Base-by-base conservation (phyloP, 768 basidiomycete species). In the Boletus fagicola region DNA sequence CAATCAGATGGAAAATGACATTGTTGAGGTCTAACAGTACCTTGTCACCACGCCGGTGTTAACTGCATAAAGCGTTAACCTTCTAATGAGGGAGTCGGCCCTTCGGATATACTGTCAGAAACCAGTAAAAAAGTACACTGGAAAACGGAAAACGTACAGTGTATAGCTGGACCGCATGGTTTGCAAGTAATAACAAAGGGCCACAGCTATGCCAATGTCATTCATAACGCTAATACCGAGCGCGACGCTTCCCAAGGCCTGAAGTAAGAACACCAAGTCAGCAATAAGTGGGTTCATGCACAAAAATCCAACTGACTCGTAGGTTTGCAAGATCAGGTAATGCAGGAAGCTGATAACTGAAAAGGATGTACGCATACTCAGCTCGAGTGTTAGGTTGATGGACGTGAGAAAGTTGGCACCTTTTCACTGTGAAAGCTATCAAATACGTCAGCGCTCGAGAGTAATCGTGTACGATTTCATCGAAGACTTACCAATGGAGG, bases 1-100 rank as follows among this genome's bases (percentile, higher is more conserved):
- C 42, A 60, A 35, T 22, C 28, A 12, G 31, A 16, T 22, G 10
- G 16, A 47, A 43, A 39, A 26, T 12, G 49, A 39, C 13, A 36
- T 15, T 38, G 33, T 36, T 24, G 18, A 22, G 9, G 13, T 11
- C 22, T 4, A 43, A 61, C 57, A 49, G 12, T 63, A 82, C 86
- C 83, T 83, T n/a, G 86, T 87, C 38, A 89, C 51, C 6, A 75
- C 72, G 20, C 86, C 86, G 0, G 85, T 87, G 58, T 83, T 85
- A 42, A 87, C 71, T 16, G 85, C 84, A 56, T 85, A 85, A n/a
- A 83, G 62, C 9, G 75, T 82, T 31, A 88, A 70, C 3, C 64
- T 76, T 57, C 80, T 83, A 36, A 87, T 78, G n/a, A 86, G 69
- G 1, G 82, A 77, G 66, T 86, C 78, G 30, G 80, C 77, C 51